phyloP scores from a whole-genome alignment of 106 monocot species.

The Phalaenopsis equestris region DNA sequence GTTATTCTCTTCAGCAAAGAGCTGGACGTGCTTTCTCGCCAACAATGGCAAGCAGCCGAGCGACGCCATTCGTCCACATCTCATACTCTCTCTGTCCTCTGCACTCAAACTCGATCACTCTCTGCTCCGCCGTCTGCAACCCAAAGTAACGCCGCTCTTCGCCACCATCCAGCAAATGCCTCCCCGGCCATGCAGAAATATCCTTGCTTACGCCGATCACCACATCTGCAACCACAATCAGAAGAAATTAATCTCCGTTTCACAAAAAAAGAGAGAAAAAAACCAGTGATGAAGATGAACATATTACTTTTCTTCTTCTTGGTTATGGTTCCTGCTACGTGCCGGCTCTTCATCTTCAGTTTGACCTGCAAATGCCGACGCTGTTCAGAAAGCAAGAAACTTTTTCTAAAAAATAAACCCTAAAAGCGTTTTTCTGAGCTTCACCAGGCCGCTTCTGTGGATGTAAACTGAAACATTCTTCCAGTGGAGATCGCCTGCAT shows the following conservation, averaged over 20 bases:
- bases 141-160: slow-evolving; percentile 86
- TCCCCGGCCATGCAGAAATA: slow-evolving; percentile 68
- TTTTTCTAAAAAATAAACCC: no score
- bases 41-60: slow-evolving; percentile 35
- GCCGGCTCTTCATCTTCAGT: slow-evolving; percentile 71
- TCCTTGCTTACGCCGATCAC: slow-evolving; percentile 57
- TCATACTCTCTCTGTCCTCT: slow-evolving; percentile 61
- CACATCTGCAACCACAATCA: slow-evolving; percentile 27
- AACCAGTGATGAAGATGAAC: not conserved
- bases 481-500: slow-evolving; percentile 71
- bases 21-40: not conserved
- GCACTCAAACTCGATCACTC: slow-evolving; percentile 90
- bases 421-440: no score
- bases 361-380: slow-evolving; percentile 16
- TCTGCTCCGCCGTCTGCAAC: slow-evolving; percentile 53
- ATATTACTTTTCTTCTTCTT: slow-evolving; percentile 90
- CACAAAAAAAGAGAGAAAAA: not conserved
- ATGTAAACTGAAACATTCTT: slow-evolving; percentile 72
- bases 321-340: slow-evolving; percentile 77
- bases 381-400: no score
- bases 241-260: not conserved
- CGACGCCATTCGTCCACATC: slow-evolving; percentile 80
- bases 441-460: slow-evolving; percentile 22
- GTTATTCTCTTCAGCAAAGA: not conserved
- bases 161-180: slow-evolving; percentile 67